Evolutionary conservation across 352 stramenopile genomes (phyloP).

Genomic region (Pythium oligandrum): DNA sequence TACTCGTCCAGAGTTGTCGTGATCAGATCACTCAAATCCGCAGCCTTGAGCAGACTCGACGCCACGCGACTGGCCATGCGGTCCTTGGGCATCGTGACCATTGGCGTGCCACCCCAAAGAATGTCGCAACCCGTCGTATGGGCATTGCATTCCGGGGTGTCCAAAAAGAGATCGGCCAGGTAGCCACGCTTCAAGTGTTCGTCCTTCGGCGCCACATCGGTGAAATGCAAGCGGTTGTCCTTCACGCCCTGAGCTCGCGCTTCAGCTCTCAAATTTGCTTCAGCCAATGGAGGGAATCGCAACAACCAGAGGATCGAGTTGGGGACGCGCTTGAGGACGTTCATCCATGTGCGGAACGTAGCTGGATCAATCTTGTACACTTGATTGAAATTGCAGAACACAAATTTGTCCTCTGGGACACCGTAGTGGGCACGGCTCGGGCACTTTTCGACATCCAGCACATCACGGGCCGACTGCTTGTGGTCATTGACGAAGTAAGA

Average conservation of each 20-base stretch:
- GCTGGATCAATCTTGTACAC: slow-evolving; percentile 94
- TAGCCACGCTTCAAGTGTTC: slow-evolving; percentile 89
- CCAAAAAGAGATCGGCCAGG: slow-evolving; percentile 90
- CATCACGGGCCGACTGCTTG: slow-evolving; percentile 76
- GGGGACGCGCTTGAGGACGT: slow-evolving; percentile 90
- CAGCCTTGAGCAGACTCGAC: slow-evolving; percentile 77
- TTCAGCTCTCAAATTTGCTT: slow-evolving; percentile 85
- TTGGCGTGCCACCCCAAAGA: slow-evolving; percentile 88
- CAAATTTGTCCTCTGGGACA: slow-evolving; percentile 89
- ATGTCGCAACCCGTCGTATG: slow-evolving; percentile 92
- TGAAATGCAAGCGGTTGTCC: slow-evolving; percentile 73
- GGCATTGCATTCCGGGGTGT: slow-evolving; percentile 90
- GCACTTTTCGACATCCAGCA: slow-evolving; percentile 73
- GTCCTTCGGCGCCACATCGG: slow-evolving; percentile 83
- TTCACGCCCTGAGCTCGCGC: slow-evolving; percentile 67
- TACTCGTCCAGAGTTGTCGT: slow-evolving; percentile 78
- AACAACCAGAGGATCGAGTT: slow-evolving; percentile 91
- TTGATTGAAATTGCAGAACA: slow-evolving; percentile 95
- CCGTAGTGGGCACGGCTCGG: slow-evolving; percentile 84
- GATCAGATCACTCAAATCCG: slow-evolving; percentile 80
- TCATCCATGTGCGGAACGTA: slow-evolving; percentile 91
- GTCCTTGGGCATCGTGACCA: slow-evolving; percentile 89
- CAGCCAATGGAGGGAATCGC: slow-evolving; percentile 72
- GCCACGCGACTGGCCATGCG: slow-evolving; percentile 89
- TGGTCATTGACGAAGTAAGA: slow-evolving; percentile 94